A percentile compares a stretch with the other conserved stretches of the same genome.
Conservation (phyloP, 129 eudicot species). For the Ambrosia artemisiifolia region DNA sequence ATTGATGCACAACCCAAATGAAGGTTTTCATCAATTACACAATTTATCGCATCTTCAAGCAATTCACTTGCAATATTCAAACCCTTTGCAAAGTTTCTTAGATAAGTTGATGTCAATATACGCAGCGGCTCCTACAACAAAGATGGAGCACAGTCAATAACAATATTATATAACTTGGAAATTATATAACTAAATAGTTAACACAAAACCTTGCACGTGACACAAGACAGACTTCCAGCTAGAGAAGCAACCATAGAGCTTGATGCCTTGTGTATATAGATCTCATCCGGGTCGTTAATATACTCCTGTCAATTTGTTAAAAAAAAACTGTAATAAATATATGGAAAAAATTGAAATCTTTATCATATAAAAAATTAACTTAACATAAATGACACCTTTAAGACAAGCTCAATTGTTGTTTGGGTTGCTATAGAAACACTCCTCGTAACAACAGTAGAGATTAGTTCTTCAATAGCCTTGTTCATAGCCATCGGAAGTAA, state of each 20-base stretch:
- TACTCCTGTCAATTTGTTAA: conserved; percentile 43
- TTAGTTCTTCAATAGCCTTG: conserved; percentile 53
- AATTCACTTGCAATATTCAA: conserved; percentile 34
- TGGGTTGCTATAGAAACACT: conserved; percentile 61
- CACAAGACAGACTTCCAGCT: conserved; percentile 63
- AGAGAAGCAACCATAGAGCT: conserved; percentile 55
- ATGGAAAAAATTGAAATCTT: background rate
- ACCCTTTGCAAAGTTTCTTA: conserved; percentile 41
- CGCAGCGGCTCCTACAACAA: conserved; percentile 57
- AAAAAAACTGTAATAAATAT: background rate
- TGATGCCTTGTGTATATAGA: conserved; percentile 46
- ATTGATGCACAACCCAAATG: conserved; percentile 60
- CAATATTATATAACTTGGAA: background rate
- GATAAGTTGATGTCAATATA: conserved; percentile 38
- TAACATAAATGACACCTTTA: conserved; percentile 43
- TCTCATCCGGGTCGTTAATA: conserved; percentile 57
- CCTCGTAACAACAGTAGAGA: conserved; percentile 39
- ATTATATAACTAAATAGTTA: background rate
- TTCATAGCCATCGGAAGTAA: conserved; percentile 56
- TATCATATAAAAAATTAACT: background rate
- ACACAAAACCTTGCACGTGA: conserved; percentile 57
- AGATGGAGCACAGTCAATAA: background rate
- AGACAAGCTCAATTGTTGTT: conserved; percentile 60
- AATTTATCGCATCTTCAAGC: conserved; percentile 38
- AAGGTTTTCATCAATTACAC: conserved; percentile 54